Percentiles rank a stretch among this genome's conserved stretches.
Conservation (phyloP, 495 filamentous ascomycete species). For the Chlorociboria aeruginascens region DNA sequence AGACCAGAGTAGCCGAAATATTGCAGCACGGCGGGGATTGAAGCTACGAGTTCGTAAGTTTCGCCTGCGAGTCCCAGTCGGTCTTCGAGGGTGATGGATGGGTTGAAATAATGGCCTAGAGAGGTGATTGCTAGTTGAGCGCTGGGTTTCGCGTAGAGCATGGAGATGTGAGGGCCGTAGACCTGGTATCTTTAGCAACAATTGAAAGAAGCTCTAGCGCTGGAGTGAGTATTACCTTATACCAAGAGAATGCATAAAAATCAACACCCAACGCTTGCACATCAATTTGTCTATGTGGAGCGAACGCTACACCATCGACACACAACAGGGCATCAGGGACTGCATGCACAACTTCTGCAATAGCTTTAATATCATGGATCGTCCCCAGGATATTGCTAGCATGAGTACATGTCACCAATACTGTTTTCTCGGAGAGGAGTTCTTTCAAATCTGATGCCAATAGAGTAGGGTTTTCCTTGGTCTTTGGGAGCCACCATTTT, state of each 20-base stretch:
- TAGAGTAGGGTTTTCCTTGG: conserved; percentile 40
- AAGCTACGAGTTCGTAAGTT: conserved; percentile 52
- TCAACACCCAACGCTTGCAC: conserved; percentile 54
- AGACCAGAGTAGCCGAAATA: conserved; percentile 38
- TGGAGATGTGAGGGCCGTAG: conserved; percentile 58
- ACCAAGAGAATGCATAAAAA: conserved; percentile 66
- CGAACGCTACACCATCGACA: conserved; percentile 57
- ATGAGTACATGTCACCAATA: conserved; percentile 58
- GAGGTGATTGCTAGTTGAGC: conserved; percentile 38
- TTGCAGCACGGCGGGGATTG: conserved; percentile 40
- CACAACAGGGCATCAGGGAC: conserved; percentile 29
- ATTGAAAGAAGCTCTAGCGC: not conserved
- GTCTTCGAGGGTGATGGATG: conserved; percentile 38
- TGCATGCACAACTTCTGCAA: conserved; percentile 38
- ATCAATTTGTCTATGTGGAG: conserved; percentile 57
- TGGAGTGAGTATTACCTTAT: conserved; percentile 37
- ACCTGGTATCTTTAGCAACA: conserved; percentile 25
- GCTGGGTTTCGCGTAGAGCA: conserved; percentile 45
- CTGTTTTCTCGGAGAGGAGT: conserved; percentile 45
- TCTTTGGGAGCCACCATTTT: conserved; percentile 51
- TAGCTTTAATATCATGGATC: conserved; percentile 48
- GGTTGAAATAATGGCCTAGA: conserved; percentile 59
- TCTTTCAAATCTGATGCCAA: conserved; percentile 35
- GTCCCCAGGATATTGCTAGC: conserved; percentile 58
- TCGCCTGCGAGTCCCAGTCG: conserved; percentile 55